Evolutionary conservation across 441 rosid species (phyloP), one percentile per base, ranked within the genome.

Genomic region (Erysimum cheiri): DNA sequence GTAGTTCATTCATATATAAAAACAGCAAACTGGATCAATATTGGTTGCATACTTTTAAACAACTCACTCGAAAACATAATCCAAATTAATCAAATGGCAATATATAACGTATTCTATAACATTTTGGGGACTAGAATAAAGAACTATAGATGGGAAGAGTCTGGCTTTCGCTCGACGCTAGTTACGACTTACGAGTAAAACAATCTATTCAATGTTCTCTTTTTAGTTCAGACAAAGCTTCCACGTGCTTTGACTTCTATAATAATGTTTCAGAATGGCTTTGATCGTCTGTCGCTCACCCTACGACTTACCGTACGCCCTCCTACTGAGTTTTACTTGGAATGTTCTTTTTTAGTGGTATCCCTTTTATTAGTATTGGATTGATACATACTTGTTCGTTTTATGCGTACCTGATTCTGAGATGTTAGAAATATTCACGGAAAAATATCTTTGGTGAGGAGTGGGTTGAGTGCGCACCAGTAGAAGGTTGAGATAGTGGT

Each of bases 401-500:
- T 8, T 33, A 43, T 19, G 14, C 52, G 14, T 64, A 36, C 44
- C 6, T 63, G 56, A 8, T 62, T 32, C 15, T 50, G 14, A 8
- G 26, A 47, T 17, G 44, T 1, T 31, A 35, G 4, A 32, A 15
- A 62, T 19, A 63, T 36, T 36, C 14, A 46, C 3, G 11, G 8
- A 14, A 36, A 44, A 17, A 2, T n/a, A 4, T n/a, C 37, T 61
- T 39, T 13, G 17, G 29, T 65, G 70, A 12, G 29, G 15, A 41
- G 24, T 66, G 60, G 47, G 33, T 31, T 41, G 53, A 67, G 71
- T 55, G 71, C 63, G 71, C 24, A 55, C 54, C 71, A 55, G 54
- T 41, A 41, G 19, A 54, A 54, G 53, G 40, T 54, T 19, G 41
- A 31, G 63, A 67, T 41, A 67, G 32, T 55, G 61, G 64, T 22